Evolutionary conservation across 2,329 filamentous ascomycete species (phyloP).

Genomic region (Pseudophaeomoniella oleicola): DNA sequence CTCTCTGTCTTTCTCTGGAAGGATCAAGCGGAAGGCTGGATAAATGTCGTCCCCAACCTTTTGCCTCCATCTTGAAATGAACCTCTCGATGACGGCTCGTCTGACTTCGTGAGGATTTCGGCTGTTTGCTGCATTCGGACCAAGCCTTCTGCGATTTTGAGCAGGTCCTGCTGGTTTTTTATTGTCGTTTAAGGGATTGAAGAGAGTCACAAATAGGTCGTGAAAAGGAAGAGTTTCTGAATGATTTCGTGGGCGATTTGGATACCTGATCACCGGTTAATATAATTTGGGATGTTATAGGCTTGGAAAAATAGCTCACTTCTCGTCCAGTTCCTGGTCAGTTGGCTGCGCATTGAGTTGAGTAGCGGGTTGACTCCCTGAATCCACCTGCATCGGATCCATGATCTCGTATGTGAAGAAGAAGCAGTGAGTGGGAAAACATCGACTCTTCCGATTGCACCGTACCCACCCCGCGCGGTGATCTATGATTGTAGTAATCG

Average conservation of each 20-base stretch:
- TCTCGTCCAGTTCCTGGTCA: slow-evolving; percentile 34
- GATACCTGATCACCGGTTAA: no score
- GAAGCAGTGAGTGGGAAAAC: no score
- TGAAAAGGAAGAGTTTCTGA: slow-evolving; percentile 70
- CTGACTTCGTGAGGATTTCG: slow-evolving; percentile 64
- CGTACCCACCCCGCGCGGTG: no score
- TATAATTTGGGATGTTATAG: background rate
- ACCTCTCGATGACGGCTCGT: slow-evolving; percentile 67
- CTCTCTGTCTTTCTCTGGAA: slow-evolving; percentile 86
- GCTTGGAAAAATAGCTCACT: slow-evolving; percentile 16
- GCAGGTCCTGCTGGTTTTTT: slow-evolving; percentile 52
- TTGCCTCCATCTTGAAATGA: slow-evolving; percentile 73
- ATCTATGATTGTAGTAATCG: no score
- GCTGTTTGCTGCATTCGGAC: slow-evolving; percentile 33
- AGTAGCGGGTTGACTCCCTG: background rate
- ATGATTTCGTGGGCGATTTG: slow-evolving; percentile 68
- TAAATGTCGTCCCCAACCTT: slow-evolving; percentile 89
- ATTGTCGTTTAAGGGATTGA: slow-evolving; percentile 67
- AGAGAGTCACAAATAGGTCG: slow-evolving; percentile 60
- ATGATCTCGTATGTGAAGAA: background rate
- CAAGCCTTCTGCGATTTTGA: slow-evolving; percentile 41
- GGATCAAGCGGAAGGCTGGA: slow-evolving; percentile 77
- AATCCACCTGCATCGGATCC: background rate
- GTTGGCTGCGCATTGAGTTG: background rate
- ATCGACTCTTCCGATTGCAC: no score